phyloP scores from a whole-genome alignment of 306 rosid genomes.

The Comarum palustre region DNA sequence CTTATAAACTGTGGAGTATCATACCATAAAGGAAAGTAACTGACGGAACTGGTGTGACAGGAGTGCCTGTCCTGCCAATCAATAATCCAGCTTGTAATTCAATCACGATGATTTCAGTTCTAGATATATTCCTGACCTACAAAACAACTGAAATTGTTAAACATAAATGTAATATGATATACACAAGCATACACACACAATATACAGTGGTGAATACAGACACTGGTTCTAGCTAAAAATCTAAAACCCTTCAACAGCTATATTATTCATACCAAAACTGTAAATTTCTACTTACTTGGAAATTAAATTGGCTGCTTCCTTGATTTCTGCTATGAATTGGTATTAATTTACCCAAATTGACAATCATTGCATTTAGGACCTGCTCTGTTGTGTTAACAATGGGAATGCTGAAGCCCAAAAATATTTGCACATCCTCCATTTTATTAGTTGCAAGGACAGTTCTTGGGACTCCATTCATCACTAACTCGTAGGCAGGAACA shows the following conservation, averaged over 20 bases:
- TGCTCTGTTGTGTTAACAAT: conserved; percentile 52
- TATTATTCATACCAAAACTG: not conserved
- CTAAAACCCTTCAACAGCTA: not conserved
- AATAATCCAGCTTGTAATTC: conserved; percentile 39
- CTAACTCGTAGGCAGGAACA: conserved; percentile 59
- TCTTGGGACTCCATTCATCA: conserved; percentile 51
- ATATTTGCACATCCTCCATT: conserved; percentile 47
- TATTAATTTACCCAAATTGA: conserved; percentile 38
- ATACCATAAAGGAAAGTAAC: conserved; percentile 61
- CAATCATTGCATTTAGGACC: conserved; percentile 42
- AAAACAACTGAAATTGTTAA: not conserved
- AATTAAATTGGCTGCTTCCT: conserved; percentile 43
- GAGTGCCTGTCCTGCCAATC: conserved; percentile 49
- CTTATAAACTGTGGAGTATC: not conserved
- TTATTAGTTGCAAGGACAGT: conserved; percentile 59
- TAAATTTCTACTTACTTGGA: conserved; percentile 41
- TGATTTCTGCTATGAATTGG: conserved; percentile 35
- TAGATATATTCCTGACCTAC: conserved; percentile 46
- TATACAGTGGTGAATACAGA: not conserved
- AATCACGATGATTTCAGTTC: conserved; percentile 42
- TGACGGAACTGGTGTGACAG: conserved; percentile 50
- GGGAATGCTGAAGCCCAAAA: conserved; percentile 58
- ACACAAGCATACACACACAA: not conserved
- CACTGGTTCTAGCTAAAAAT: not conserved
- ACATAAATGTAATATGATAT: not conserved